Evolutionary conservation across 2,329 filamentous ascomycete genomes (phyloP).

Genomic region (Xylariomycetidae sp.): DNA sequence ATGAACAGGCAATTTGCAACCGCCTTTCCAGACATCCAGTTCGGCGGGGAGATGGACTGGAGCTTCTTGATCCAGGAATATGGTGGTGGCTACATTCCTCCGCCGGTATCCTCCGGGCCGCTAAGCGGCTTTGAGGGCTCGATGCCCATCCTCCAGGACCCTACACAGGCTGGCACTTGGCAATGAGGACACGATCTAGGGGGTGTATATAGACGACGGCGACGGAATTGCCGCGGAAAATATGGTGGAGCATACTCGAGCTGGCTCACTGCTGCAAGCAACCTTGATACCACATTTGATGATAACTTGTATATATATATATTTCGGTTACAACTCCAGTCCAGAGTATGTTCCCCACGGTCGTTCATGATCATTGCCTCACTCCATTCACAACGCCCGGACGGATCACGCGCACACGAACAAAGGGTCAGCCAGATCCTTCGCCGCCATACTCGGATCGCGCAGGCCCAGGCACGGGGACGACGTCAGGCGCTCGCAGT

Average conservation of each 20-base stretch:
- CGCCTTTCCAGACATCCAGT: conserved; percentile 25
- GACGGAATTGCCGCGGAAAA: not conserved
- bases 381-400: too few species aligned
- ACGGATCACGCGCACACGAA: too few species aligned
- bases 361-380: too few species aligned
- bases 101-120: conserved; percentile 7
- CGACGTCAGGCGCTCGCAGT: too few species aligned
- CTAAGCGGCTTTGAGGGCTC: conserved; percentile 7
- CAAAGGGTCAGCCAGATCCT: too few species aligned
- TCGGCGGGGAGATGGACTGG: conserved; percentile 29
- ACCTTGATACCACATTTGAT: not conserved
- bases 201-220: not conserved
- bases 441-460: too few species aligned
- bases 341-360: too few species aligned
- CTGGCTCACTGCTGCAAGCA: not conserved
- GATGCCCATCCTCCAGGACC: conserved; percentile 6
- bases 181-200: conserved; percentile 7
- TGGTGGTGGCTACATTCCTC: conserved; percentile 17
- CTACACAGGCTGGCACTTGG: conserved; percentile 12
- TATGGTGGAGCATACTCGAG: not conserved
- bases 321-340: too few species aligned
- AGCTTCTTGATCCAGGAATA: conserved; percentile 25
- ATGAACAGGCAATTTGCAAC: conserved; percentile 22
- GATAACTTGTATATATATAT: not conserved
- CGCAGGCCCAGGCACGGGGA: too few species aligned